These are phyloP conservation scores for Alnus rubra DNA, from an alignment of 306 rosid genomes.

Conservation along the genomic window DNA sequence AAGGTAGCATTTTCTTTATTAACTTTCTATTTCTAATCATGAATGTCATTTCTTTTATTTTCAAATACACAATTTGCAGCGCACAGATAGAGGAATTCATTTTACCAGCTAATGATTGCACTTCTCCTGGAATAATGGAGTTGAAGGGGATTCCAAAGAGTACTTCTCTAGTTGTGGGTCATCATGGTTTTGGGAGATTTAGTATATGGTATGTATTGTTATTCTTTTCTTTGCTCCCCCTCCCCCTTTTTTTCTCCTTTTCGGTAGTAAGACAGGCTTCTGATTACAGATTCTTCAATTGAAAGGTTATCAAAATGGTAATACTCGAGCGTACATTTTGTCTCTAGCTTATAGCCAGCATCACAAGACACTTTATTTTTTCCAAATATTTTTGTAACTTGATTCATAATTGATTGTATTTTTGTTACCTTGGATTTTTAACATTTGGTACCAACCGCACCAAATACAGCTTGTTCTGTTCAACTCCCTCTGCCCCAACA, in stretches of 20 bases:
- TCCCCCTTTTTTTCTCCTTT: neutral
- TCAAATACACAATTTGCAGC: conserved; percentile 49
- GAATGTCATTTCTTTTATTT: conserved; percentile 19
- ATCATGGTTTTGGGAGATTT: conserved; percentile 65
- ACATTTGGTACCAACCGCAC: neutral
- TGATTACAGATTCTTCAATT: neutral
- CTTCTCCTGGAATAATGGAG: conserved; percentile 76
- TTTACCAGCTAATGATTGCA: conserved; percentile 51
- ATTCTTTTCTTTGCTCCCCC: neutral
- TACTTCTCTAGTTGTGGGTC: conserved; percentile 65
- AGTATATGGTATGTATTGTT: conserved; percentile 69
- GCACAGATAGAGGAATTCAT: conserved; percentile 46
- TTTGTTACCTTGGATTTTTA: neutral
- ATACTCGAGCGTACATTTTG: neutral
- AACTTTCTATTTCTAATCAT: conserved; percentile 7
- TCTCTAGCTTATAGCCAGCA: conserved; percentile 1
- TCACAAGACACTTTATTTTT: neutral
- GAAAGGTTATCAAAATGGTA: neutral
- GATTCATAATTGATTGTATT: neutral
- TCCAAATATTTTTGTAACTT: neutral
- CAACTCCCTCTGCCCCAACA: neutral
- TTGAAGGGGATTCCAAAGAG: conserved; percentile 71
- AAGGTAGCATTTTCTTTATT: neutral
- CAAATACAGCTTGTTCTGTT: neutral
- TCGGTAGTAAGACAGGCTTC: conserved; percentile 11